Evolutionary conservation across 345 rosid genomes (phyloP), one percentile per base, ranked within the genome.

Genomic region (Aurinia saxatilis): DNA sequence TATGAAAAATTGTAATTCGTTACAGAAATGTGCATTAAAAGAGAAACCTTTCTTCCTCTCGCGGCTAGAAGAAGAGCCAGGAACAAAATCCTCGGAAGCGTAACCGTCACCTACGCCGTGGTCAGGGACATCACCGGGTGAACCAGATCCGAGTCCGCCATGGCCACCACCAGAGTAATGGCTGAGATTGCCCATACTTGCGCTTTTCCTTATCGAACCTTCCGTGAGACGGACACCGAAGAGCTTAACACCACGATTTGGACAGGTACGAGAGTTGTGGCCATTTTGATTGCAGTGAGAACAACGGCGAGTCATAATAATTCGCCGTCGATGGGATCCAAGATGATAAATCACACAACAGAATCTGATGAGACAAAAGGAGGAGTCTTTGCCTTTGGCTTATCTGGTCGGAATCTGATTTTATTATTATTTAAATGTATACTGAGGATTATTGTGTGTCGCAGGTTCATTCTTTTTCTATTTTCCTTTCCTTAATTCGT

Each of bases 241-340:
- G 10, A 91, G 81, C 81, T 80, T 88, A 16, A 91, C 91, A 5
- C 96, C 93, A 12, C 91, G 87, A 63, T 84, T 91, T 44, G 98
- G 95, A 60, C 98, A 88, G 7, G 98, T 91, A 56, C 95, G 75
- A n/a, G 96, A 81, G 78, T 91, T 88, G 81, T 91, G 98, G 35
- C 98, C 98, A 78, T 91, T 84, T 77, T 84, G 78, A 75, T 90
- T 82, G 81, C 98, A 91, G 79, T 91, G 98, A 58, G 96, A 91
- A 71, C 98, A 91, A 50, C 95, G 91, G 49, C 96, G 91, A 33
- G 95, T 86, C 98, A 91, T 27, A 2, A 2, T 27, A 27, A 27
- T 27, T 21, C 30, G 6, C 30, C 30, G 30, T 27, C 30, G 30
- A 27, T 27, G 5, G 6, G 30, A 27, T 27, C 30, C 25, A 4